phyloP scores from a whole-genome alignment of 768 basidiomycete genomes.

The Kwoniella pini region DNA sequence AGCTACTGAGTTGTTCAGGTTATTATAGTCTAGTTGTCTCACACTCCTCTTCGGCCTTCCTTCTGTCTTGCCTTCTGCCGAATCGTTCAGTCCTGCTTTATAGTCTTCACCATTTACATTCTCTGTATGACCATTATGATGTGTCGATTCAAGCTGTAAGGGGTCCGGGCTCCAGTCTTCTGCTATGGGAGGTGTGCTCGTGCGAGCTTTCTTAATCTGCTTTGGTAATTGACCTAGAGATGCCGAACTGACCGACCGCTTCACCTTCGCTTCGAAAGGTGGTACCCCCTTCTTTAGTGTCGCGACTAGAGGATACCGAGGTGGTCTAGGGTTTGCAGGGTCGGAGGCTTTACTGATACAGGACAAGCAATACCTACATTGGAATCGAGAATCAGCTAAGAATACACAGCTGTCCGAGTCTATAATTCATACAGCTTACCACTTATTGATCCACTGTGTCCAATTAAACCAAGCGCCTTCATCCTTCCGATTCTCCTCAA shows the following conservation, averaged over 20 bases:
- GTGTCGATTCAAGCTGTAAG: background rate
- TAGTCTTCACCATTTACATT: too few relatives aligned
- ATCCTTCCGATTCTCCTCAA: conserved; percentile 10
- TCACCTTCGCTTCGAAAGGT: conserved; percentile 9
- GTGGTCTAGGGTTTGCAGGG: conserved; percentile 32
- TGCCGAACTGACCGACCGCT: conserved; percentile 10
- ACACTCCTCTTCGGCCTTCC: conserved; percentile 47
- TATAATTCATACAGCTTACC: conserved; percentile 28
- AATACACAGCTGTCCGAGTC: background rate
- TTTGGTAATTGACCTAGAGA: background rate
- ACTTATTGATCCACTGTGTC: conserved; percentile 39
- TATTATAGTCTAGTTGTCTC: conserved; percentile 49
- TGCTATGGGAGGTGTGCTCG: background rate
- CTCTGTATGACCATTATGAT: background rate
- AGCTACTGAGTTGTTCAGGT: conserved; percentile 48
- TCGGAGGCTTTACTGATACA: conserved; percentile 27
- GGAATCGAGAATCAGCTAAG: background rate
- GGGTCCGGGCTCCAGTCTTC: background rate
- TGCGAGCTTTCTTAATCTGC: conserved; percentile 11
- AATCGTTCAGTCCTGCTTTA: background rate
- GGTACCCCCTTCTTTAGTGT: conserved; percentile 29
- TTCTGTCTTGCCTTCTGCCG: background rate
- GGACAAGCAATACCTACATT: conserved; percentile 36
- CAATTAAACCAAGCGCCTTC: conserved; percentile 39
- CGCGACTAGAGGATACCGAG: conserved; percentile 33